phyloP scores from a whole-genome alignment of 2,329 filamentous ascomycete genomes.

The Cucurbitaria berberidis region DNA sequence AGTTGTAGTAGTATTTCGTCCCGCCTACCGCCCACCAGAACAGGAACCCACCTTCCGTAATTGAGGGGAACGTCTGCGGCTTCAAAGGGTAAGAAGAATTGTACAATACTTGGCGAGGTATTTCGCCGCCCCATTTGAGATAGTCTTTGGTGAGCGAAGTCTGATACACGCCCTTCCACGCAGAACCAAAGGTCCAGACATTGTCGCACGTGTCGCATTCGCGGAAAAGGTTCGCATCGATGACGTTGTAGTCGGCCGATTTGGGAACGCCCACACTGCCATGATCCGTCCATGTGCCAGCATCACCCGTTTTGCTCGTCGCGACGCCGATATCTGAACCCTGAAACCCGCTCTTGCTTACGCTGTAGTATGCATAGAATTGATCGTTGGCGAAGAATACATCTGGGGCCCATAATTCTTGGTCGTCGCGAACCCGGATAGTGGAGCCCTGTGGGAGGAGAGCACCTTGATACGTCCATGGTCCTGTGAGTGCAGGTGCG shows the following conservation, averaged over 20 bases:
- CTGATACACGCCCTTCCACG: constrained; percentile 69
- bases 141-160: constrained; percentile 50
- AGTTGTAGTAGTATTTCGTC: constrained; percentile 60
- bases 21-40: constrained; percentile 57
- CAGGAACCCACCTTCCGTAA: constrained; percentile 55
- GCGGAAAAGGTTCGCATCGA: constrained; percentile 56
- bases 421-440: constrained; percentile 36
- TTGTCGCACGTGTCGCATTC: constrained; percentile 38
- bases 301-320: constrained; percentile 53
- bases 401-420: constrained; percentile 16
- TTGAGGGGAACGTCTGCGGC: constrained; percentile 24
- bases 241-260: constrained; percentile 50
- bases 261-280: constrained; percentile 52
- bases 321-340: constrained; percentile 64
- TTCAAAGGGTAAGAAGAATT: constrained; percentile 9
- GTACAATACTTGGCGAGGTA: constrained; percentile 5
- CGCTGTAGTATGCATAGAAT: constrained; percentile 67
- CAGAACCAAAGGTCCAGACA: constrained; percentile 66
- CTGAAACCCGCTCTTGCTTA: constrained; percentile 64
- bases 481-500: constrained; percentile 53
- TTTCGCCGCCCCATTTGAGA: constrained; percentile 8
- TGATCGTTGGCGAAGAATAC: constrained; percentile 34
- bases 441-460: constrained; percentile 52
- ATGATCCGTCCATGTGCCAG: constrained; percentile 63
- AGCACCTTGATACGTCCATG: constrained; percentile 56